Evolutionary conservation across 495 filamentous ascomycete genomes (phyloP).

Genomic region (Evansstolkia leycettana): DNA sequence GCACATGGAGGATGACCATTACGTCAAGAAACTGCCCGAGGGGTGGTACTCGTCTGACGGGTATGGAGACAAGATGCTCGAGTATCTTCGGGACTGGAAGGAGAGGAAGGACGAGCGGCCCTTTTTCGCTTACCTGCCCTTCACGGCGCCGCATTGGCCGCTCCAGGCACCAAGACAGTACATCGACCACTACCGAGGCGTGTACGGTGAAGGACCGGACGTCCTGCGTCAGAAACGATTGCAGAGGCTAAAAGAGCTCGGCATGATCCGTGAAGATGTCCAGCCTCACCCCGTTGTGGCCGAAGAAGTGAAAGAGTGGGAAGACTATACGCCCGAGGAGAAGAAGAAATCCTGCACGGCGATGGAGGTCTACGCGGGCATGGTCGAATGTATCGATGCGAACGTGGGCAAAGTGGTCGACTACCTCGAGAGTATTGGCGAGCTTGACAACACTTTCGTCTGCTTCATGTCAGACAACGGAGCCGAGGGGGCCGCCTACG

Average conservation of each 20-base stretch:
- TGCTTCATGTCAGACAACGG: slow-evolving; percentile 56
- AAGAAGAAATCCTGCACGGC: slow-evolving; percentile 38
- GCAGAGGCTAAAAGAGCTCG: slow-evolving; percentile 35
- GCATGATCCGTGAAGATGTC: slow-evolving; percentile 37
- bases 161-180: slow-evolving; percentile 42
- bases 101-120: slow-evolving; percentile 33
- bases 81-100: slow-evolving; percentile 41
- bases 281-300: slow-evolving; percentile 42
- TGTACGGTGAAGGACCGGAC: slow-evolving; percentile 45
- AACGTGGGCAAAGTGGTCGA: slow-evolving; percentile 48
- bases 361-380: slow-evolving; percentile 52
- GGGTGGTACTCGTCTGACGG: slow-evolving; percentile 45
- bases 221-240: slow-evolving; percentile 39
- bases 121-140: slow-evolving; percentile 50
- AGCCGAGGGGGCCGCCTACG: slow-evolving; percentile 49
- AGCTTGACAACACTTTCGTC: slow-evolving; percentile 52
- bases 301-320: slow-evolving; percentile 41
- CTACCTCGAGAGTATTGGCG: slow-evolving; percentile 41
- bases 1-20: slow-evolving; percentile 46
- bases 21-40: slow-evolving; percentile 39
- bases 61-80: slow-evolving; percentile 40
- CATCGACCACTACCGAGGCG: slow-evolving; percentile 40
- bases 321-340: slow-evolving; percentile 35
- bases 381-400: slow-evolving; percentile 50
- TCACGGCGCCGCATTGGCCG: slow-evolving; percentile 51